Percentiles rank a stretch among this genome's conserved stretches.
These are phyloP conservation scores for Adenanthera pavonina DNA, from an alignment of 306 rosid species.

Conservation along the genomic window DNA sequence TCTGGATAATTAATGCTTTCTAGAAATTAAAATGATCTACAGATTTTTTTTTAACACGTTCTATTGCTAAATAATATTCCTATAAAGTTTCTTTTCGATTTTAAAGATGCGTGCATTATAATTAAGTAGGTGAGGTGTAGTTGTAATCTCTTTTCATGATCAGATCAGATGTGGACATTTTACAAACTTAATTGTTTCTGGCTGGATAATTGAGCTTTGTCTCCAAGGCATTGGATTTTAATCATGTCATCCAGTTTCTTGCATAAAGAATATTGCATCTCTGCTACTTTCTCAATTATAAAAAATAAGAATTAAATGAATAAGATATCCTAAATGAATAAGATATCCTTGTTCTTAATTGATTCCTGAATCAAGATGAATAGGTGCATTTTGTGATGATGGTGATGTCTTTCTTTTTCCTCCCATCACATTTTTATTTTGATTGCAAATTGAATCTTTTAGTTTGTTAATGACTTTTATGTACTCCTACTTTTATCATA, in stretches of 20 bases:
- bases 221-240: neutral
- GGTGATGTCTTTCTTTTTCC: neutral
- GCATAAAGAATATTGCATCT: neutral
- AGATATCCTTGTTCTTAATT: neutral
- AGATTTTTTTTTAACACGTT: conserved; percentile 12
- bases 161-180: neutral
- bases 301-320: neutral
- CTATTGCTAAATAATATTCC: neutral
- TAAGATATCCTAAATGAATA: neutral
- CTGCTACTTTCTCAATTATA: neutral
- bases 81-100: conserved; percentile 5
- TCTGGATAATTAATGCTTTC: conserved; percentile 19
- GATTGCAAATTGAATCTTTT: neutral
- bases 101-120: conserved; percentile 7
- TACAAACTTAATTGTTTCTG: neutral
- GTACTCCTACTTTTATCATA: neutral
- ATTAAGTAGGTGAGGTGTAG: conserved; percentile 3
- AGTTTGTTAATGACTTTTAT: neutral
- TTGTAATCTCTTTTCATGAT: neutral
- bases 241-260: neutral
- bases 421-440: neutral
- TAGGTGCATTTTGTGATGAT: neutral
- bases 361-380: neutral
- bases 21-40: conserved; percentile 4
- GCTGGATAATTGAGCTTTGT: neutral